phyloP scores from a whole-genome alignment of 495 filamentous ascomycete genomes.

The Podospora pseudocomata region DNA sequence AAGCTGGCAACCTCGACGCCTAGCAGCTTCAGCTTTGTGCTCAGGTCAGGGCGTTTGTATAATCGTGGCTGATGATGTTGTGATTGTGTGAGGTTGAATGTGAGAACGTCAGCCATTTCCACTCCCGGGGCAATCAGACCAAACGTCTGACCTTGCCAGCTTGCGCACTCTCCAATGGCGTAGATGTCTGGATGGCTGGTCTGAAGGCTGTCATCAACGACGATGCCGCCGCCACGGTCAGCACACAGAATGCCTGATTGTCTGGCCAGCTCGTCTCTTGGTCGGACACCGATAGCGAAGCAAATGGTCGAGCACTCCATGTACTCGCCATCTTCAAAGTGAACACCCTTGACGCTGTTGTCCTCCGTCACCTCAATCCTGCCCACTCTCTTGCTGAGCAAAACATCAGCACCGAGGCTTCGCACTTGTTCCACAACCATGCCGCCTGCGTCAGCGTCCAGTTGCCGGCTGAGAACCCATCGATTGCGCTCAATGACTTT shows the following conservation, averaged over 20 bases:
- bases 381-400: slow-evolving; percentile 74
- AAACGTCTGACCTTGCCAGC: slow-evolving; percentile 90
- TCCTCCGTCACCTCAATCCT: slow-evolving; percentile 64
- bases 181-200: slow-evolving; percentile 77
- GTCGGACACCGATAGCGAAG: slow-evolving; percentile 88
- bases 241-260: slow-evolving; percentile 70
- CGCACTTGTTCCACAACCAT: slow-evolving; percentile 83
- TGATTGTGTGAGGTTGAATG: slow-evolving; percentile 91
- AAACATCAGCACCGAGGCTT: slow-evolving; percentile 76
- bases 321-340: slow-evolving; percentile 79
- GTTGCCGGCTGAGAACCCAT: slow-evolving; percentile 84
- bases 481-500: slow-evolving; percentile 83
- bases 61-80: slow-evolving; percentile 62
- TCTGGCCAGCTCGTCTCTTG: slow-evolving; percentile 76
- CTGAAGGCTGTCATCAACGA: slow-evolving; percentile 64
- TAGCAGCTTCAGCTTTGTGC: slow-evolving; percentile 89
- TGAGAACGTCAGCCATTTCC: slow-evolving; percentile 93
- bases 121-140: slow-evolving; percentile 92
- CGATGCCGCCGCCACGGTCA: slow-evolving; percentile 71
- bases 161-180: slow-evolving; percentile 92
- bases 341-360: slow-evolving; percentile 69
- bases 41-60: slow-evolving; percentile 85
- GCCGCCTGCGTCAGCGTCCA: slow-evolving; percentile 78
- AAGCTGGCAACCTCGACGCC: slow-evolving; percentile 95
- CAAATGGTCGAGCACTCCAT: slow-evolving; percentile 83